Evolutionary conservation across 371 early-diverging fungal species (phyloP).

Genomic region (Caulochytrium protostelioides): DNA sequence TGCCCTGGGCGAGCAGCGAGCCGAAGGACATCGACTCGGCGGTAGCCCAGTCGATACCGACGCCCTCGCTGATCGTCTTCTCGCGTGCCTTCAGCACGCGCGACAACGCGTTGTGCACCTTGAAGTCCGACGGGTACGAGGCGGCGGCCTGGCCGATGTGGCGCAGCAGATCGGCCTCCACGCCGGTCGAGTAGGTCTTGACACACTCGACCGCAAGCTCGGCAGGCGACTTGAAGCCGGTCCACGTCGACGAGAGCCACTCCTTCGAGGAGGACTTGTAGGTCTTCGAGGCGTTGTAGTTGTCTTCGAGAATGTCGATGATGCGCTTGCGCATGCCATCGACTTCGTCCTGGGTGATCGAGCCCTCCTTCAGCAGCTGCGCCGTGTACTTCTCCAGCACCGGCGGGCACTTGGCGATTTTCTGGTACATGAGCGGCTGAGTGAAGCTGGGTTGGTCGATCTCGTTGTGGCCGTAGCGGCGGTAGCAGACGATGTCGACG

Average conservation of each 20-base stretch:
- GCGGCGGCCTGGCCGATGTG: conserved; percentile 61
- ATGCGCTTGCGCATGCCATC: conserved; percentile 68
- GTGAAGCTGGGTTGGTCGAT: conserved; percentile 95
- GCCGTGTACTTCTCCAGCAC: conserved; percentile 60
- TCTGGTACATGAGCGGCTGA: conserved; percentile 86
- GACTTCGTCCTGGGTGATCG: conserved; percentile 57
- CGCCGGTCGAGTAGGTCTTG: conserved; percentile 57
- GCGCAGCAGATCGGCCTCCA: conserved; percentile 41
- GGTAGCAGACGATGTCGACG: conserved; percentile 87
- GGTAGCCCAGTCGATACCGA: conserved; percentile 86
- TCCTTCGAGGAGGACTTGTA: conserved; percentile 72
- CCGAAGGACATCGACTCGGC: conserved; percentile 89
- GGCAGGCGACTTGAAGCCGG: conserved; percentile 22
- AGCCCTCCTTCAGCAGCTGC: conserved; percentile 59
- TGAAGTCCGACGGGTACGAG: conserved; percentile 63
- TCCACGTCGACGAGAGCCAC: conserved; percentile 85
- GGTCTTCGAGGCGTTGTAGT: conserved; percentile 63
- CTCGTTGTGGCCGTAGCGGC: conserved; percentile 95
- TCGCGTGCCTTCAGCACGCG: conserved; percentile 62
- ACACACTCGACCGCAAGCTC: conserved; percentile 17
- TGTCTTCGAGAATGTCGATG: conserved; percentile 74
- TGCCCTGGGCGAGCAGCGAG: conserved; percentile 63
- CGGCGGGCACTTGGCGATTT: conserved; percentile 58
- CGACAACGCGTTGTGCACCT: conserved; percentile 61
- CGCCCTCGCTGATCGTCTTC: conserved; percentile 49